Base-by-base conservation (phyloP, 2,329 filamentous ascomycete species). In the Clonostachys rosea region DNA sequence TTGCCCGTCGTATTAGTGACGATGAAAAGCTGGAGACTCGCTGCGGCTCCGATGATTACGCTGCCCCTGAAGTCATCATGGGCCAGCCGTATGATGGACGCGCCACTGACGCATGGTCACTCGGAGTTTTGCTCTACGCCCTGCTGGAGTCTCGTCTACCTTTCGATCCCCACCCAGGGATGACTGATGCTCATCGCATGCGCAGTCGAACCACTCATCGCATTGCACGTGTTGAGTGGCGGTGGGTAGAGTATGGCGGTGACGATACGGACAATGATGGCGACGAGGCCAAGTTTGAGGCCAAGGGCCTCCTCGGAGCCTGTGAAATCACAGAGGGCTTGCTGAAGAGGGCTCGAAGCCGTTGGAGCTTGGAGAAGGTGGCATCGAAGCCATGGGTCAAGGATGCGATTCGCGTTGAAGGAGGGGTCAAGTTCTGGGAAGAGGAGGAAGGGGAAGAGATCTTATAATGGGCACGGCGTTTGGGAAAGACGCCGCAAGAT, bases 1-100 rank as follows among this genome's bases (percentile, higher is more conserved):
- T 99, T 12, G 95, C 91, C 4, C 82, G 92, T 47, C 85, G 87
- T 35, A 89, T 97, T 37, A 35, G 12, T 17, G 82, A 89, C 14
- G 89, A 90, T 45, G 90, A 95, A 54, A 86, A 92, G 50, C 78
- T 99, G n/a, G 89, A 89, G 51, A 97, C 92, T 2, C 83, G 94
- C 10, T 99, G 94, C 64, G 94, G 94, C 34, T 95, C 89, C 39
- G 94, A 97, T 67, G 94, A 99, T 68, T 99, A 99, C 62, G 92
- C 92, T 2, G 92, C 94, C 0, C 94, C 94, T 1, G 94, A 99
- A 64, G 91, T 99, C 42, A 86, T 99, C 46, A 89, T 99, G 75
- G 92, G 92, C 20, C 89, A 96, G 60, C 83, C 89, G 8, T 99
- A 99, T 62, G 91, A 97, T 62, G 94, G 94, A 34, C 88, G 90